Conservation (phyloP, 768 basidiomycete species). For the Rhizopogon vulgaris region DNA sequence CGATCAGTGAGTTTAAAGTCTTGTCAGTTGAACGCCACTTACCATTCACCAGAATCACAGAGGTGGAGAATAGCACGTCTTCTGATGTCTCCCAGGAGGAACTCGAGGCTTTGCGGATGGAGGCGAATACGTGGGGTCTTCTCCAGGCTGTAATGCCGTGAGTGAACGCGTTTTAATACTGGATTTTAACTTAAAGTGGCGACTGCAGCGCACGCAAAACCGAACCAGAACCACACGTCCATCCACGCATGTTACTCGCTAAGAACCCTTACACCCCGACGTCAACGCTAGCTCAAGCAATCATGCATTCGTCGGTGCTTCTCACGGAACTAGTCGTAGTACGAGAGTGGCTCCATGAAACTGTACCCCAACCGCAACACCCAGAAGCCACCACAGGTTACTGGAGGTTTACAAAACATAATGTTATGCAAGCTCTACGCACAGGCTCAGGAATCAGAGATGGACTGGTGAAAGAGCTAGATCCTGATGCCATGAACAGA, state of each 20-base stretch:
- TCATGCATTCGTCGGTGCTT: conserved; percentile 60
- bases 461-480: conserved; percentile 60
- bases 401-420: conserved; percentile 78
- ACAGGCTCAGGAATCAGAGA: conserved; percentile 40
- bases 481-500: conserved; percentile 72
- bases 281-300: conserved; percentile 64
- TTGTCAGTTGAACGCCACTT: neutral
- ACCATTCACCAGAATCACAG: conserved; percentile 38
- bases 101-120: conserved; percentile 59
- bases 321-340: conserved; percentile 75
- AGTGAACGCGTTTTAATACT: conserved; percentile 23
- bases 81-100: conserved; percentile 40
- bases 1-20: conserved; percentile 44
- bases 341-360: conserved; percentile 86
- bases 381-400: conserved; percentile 79
- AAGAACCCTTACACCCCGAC: conserved; percentile 83
- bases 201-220: conserved; percentile 60
- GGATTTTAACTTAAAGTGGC: neutral
- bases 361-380: conserved; percentile 49
- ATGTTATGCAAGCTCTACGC: conserved; percentile 56
- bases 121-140: conserved; percentile 78
- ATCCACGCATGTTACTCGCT: conserved; percentile 50
- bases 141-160: conserved; percentile 74
- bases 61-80: conserved; percentile 39
- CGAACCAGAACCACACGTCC: conserved; percentile 37